Base-by-base conservation (phyloP, 1,284 basidiomycete species). In the Golubevia sp. region DNA sequence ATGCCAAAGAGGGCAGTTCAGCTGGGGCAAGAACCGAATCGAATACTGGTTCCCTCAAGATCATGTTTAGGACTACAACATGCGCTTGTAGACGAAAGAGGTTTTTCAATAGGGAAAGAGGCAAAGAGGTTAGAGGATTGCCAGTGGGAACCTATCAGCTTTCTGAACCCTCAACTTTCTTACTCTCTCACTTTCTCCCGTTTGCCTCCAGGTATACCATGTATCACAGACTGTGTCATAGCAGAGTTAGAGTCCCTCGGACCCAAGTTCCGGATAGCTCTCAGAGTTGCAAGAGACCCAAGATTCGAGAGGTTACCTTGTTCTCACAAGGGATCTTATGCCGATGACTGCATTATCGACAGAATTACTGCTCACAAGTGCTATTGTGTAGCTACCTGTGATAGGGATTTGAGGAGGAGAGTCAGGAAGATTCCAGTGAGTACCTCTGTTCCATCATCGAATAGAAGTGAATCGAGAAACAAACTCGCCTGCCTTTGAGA, bases 171-270 rank as follows among this genome's bases (percentile, higher is more conserved):
- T n/a, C n/a, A n/a, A n/a, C n/a, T n/a, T n/a, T n/a, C n/a, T 23
- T 3, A 18, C 52, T 55, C 23, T 44, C 55, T 65, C 50, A 30
- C 30, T 55, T 52, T 49, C 38, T 8, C 48, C 55, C 54, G n/a
- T 20, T 56, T 68, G 23, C 65, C 55, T 13, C 24, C 80, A 96
- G 95, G 93, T 83, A 98, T 98, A 74, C 97, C 97, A 0, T 98
- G 95, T 76, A 93, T 99, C 26, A 97, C 97, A 20, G 95, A 97
- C 83, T 99, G 97, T 78, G 97, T 99, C 6, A 91, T 99, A 86
- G 95, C 94, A 2, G 97, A 99, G 84, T 86, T 99, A 76, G 97
- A 99, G 85, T 98, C 98, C 85, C 86, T 99, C 2, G 97, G 97
- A 0, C 94, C 94, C 56, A 91, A 93, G 76, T 99, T 97, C 85